A percentile compares a stretch with the other conserved stretches of the same genome.
Conservation (phyloP, 2,329 filamentous ascomycete genomes). For the Alternaria tenuissima region DNA sequence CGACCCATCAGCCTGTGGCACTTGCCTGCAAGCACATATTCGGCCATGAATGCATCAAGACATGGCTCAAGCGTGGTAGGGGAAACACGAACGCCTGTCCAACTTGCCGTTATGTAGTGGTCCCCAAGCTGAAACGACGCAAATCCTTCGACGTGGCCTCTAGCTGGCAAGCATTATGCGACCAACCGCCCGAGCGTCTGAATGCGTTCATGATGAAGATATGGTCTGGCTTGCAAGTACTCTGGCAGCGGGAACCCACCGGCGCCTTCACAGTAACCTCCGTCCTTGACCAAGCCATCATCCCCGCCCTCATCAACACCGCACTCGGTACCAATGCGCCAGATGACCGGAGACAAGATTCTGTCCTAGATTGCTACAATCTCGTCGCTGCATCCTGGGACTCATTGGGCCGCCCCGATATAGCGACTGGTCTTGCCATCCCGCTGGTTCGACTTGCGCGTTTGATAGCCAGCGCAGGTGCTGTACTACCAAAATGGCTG, state of each 20-base stretch:
- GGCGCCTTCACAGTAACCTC: slow-evolving; percentile 31
- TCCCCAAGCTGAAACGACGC: slow-evolving; percentile 19
- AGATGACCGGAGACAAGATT: slow-evolving; percentile 8
- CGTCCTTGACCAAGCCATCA: slow-evolving; percentile 29
- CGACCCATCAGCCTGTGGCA: slow-evolving; percentile 37
- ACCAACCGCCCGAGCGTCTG: slow-evolving; percentile 29
- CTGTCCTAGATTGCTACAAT: slow-evolving; percentile 35
- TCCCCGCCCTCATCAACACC: slow-evolving; percentile 31
- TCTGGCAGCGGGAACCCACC: slow-evolving; percentile 28
- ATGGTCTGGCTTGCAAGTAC: slow-evolving; percentile 29
- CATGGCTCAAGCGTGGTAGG: slow-evolving; percentile 36
- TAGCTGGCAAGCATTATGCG: slow-evolving; percentile 39
- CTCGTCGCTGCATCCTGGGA: slow-evolving; percentile 37
- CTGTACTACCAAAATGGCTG: slow-evolving; percentile 34
- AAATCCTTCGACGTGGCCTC: slow-evolving; percentile 28
- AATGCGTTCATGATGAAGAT: slow-evolving; percentile 29
- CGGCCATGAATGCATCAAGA: slow-evolving; percentile 39
- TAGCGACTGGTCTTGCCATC: slow-evolving; percentile 34
- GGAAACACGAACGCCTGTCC: slow-evolving; percentile 40
- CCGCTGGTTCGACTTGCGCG: slow-evolving; percentile 42
- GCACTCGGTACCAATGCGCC: not conserved
- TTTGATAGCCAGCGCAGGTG: slow-evolving; percentile 37
- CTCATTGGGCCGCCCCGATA: slow-evolving; percentile 35
- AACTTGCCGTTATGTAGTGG: slow-evolving; percentile 34
- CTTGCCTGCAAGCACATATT: slow-evolving; percentile 46